Conservation (phyloP, 352 stramenopile species). For the Pelagophyceae sp. region DNA sequence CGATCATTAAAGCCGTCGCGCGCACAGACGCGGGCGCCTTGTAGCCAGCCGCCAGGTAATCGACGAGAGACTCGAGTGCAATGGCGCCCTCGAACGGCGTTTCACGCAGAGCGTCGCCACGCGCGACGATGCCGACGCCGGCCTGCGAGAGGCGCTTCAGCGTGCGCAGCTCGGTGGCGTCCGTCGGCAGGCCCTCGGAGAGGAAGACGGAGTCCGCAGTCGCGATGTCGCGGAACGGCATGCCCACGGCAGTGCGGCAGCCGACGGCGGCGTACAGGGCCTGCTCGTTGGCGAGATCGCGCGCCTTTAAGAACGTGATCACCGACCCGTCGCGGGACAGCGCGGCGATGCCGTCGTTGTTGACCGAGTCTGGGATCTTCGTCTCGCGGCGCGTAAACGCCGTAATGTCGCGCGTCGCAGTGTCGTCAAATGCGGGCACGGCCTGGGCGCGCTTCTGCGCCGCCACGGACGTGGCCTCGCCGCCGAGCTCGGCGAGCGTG, state of each 20-base stretch:
- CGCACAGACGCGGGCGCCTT: neutral
- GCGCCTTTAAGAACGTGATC: conserved; percentile 45
- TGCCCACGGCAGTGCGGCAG: conserved; percentile 65
- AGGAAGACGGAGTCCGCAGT: conserved; percentile 63
- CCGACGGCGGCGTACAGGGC: conserved; percentile 60
- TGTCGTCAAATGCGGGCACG: conserved; percentile 41
- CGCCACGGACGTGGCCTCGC: conserved; percentile 35
- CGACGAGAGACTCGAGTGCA: neutral
- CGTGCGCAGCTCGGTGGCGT: conserved; percentile 48
- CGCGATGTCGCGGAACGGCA: conserved; percentile 74
- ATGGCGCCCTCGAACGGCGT: neutral
- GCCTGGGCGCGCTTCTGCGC: conserved; percentile 38
- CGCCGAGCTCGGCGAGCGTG: conserved; percentile 54
- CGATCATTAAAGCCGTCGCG: conserved; percentile 1
- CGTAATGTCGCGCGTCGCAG: conserved; percentile 53
- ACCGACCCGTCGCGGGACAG: conserved; percentile 61
- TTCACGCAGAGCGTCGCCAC: conserved; percentile 30
- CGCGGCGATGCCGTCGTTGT: conserved; percentile 45
- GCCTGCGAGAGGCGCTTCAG: conserved; percentile 62
- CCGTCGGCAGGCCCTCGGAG: conserved; percentile 42
- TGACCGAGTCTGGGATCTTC: conserved; percentile 43
- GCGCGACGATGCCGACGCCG: conserved; percentile 59
- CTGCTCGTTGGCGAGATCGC: conserved; percentile 44
- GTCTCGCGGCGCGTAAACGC: neutral
- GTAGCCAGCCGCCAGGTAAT: neutral